Base-by-base conservation (phyloP, 2,329 filamentous ascomycete species). In the Sphaceloma murrayae region DNA sequence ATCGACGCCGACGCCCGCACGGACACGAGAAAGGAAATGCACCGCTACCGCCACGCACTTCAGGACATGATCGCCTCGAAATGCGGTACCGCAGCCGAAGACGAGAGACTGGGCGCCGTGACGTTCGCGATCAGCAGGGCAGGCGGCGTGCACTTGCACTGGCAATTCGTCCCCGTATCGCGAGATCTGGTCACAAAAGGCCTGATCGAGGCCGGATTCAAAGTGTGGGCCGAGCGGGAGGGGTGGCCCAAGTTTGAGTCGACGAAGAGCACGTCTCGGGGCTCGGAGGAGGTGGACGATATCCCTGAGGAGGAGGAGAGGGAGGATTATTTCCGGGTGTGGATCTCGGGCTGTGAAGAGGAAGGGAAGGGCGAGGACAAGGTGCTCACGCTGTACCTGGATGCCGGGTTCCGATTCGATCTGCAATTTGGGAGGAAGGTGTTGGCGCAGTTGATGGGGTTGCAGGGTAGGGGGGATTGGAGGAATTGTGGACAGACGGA, bases 101-200 rank as follows among this genome's bases (percentile, higher is more conserved):
- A 46, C 14, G 73, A 74, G 51, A n/a, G n/a, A n/a, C 76, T 95
- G 1, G 91, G 89, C 11, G 76, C 80, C 2, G 82, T 96, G 1
- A 91, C 86, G 0, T 98, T 86, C 78, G 91, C 96, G 64, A 88
- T 98, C 55, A 89, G 80, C 58, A 80, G 87, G 40, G 72, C 71
- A 3, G 75, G 75, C 42, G 86, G 91, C 45, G 79, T 96, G 46
- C 91, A 98, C 59, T 73, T 81, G 1, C 89, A 96, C 58, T 95
- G 88, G 91, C 93, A 98, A 63, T 82, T 93, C 53, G 67, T 96
- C 21, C 86, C 91, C 1, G 69, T 93, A 1, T 75, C 82, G 0
- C 68, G 74, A 0, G 72, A 82, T 7, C 67, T 85, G 33, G 74
- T 94, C 40, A 67, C 65, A 14, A 77, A 78, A 34, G 83, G 84